Percentiles rank a stretch among this genome's conserved stretches.
phyloP scores from a whole-genome alignment of 768 basidiomycete genomes.

The Strobilomyces dryophilus region DNA sequence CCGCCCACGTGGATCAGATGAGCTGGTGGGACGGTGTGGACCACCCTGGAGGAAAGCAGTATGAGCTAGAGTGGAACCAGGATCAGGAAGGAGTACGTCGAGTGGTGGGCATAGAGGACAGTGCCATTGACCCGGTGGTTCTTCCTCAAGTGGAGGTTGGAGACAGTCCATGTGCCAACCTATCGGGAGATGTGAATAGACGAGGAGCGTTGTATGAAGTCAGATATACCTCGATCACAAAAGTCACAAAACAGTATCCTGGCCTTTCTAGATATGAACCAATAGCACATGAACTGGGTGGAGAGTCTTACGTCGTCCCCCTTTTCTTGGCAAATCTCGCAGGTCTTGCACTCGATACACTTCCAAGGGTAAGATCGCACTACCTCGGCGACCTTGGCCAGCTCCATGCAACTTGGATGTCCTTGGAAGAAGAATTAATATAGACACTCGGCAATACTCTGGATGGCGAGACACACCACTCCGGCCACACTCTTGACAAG shows the following conservation, averaged over 20 bases:
- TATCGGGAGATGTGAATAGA: constrained; percentile 21
- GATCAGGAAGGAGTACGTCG: constrained; percentile 8
- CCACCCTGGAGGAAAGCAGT: constrained; percentile 42
- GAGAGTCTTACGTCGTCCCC: constrained; percentile 76
- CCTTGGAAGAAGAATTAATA: constrained; percentile 38
- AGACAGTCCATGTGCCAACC: constrained; percentile 88
- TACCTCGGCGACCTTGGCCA: constrained; percentile 52
- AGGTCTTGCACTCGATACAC: constrained; percentile 89
- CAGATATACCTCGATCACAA: constrained; percentile 76
- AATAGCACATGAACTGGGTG: constrained; percentile 9
- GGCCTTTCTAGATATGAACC: constrained; percentile 44
- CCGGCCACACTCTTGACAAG: constrained; percentile 78
- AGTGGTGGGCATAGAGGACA: constrained; percentile 59
- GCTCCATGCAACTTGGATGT: constrained; percentile 83
- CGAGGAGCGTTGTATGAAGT: constrained; percentile 4
- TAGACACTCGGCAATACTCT: neutral
- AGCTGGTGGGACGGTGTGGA: constrained; percentile 12
- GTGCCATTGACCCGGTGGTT: constrained; percentile 76
- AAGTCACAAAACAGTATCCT: constrained; percentile 88
- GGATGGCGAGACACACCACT: constrained; percentile 52
- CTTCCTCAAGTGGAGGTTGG: constrained; percentile 60
- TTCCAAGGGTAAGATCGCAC: constrained; percentile 77
- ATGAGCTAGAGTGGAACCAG: constrained; percentile 14
- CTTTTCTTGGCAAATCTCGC: constrained; percentile 81
- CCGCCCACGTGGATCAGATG: constrained; percentile 26